Evolutionary conservation across 75 land plant genomes (phyloP).

Genomic region (Sequoiadendron giganteum): DNA sequence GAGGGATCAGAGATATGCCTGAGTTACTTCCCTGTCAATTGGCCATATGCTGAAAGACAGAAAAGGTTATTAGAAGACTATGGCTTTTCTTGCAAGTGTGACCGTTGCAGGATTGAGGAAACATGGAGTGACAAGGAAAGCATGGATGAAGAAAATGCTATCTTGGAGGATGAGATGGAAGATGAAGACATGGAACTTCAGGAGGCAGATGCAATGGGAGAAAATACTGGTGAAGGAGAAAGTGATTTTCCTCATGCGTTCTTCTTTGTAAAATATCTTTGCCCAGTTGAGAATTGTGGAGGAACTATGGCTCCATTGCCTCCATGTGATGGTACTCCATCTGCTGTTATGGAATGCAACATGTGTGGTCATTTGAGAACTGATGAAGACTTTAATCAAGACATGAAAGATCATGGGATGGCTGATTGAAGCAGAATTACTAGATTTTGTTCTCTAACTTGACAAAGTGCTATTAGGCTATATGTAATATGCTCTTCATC

Average conservation of each 20-base stretch:
- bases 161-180: constrained; percentile 16
- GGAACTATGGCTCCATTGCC: constrained; percentile 95
- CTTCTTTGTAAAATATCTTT: constrained; percentile 82
- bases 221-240: constrained; percentile 18
- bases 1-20: constrained; percentile 86
- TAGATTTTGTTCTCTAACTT: background rate
- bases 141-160: constrained; percentile 33
- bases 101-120: constrained; percentile 72
- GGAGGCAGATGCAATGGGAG: constrained; percentile 28
- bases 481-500: background rate
- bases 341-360: constrained; percentile 78
- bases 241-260: constrained; percentile 80
- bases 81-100: constrained; percentile 85
- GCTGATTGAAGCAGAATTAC: background rate
- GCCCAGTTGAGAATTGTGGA: constrained; percentile 67
- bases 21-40: constrained; percentile 89
- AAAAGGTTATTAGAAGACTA: constrained; percentile 71
- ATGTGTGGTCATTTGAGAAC: constrained; percentile 72
- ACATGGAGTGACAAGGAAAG: constrained; percentile 75
- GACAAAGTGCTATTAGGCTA: background rate
- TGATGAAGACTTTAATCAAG: constrained; percentile 30
- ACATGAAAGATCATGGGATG: constrained; percentile 8
- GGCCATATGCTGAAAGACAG: constrained; percentile 60
- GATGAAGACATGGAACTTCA: constrained; percentile 29
- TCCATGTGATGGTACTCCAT: constrained; percentile 16